Base-by-base conservation (phyloP, 2,329 filamentous ascomycete species). In the Aspergillus hortae region DNA sequence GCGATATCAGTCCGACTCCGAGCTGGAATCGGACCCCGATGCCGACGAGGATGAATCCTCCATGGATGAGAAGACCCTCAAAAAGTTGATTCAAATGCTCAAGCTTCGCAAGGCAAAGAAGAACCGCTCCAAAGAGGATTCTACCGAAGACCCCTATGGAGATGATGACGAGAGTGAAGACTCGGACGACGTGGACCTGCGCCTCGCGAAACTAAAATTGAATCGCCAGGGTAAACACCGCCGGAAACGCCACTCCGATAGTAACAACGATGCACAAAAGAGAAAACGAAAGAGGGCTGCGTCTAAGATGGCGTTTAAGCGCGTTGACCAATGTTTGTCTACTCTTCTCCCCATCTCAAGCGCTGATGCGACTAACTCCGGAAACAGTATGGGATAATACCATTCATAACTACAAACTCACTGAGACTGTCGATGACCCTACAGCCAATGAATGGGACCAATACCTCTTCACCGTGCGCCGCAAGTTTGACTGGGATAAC, bases 401-500 rank as follows among this genome's bases (percentile, higher is more conserved):
- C 3, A 81, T 82, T 43, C 82, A 86, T 66, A 82, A 85, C 59
- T 88, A 83, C 74, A 86, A 85, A 64, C 77, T 86, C 33, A 84
- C 80, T n/a, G 85, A 87, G 62, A 87, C 83, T 11, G 77, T 81
- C 3, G 79, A 85, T 50, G 82, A 85, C 46, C 77, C 80, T n/a
- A 81, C 83, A 52, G 74, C 73, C 23, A 79, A 83, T 48, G 82
- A 88, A 59, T 92, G 90, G 68, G 85, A 92, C 54, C 84, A 88
- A 54, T 94, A 87, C 67, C 80, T 90, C 27, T 95, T 96, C 68
- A 89, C 90, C 21, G 88, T 96, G 14, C 84, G 89, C 14, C 82
- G 91, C 49, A 87, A 83, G 12, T 95, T 96, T 67, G 87, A 92
- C 67, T 90, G 83, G 83, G 88, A 94, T 60, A 89, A 90, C 56